phyloP scores from a whole-genome alignment of 176 grass and related monocot genomes.

The Pharus latifolius region DNA sequence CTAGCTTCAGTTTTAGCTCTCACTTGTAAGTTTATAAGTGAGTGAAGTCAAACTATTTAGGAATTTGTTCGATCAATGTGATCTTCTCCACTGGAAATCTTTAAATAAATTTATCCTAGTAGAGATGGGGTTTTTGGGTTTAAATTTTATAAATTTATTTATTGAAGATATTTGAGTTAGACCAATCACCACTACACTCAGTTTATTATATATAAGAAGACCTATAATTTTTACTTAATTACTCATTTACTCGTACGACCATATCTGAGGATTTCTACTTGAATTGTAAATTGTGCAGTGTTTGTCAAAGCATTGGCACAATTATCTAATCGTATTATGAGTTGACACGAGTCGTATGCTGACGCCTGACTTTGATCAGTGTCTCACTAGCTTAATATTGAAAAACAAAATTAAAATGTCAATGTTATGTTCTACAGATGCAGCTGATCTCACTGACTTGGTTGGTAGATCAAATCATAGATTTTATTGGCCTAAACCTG shows the following conservation, averaged over 20 bases:
- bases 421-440: too few relatives aligned
- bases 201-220: not conserved
- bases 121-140: too few relatives aligned
- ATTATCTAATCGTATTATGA: not conserved
- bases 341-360: not conserved
- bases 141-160: too few relatives aligned
- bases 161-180: too few relatives aligned
- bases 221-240: too few relatives aligned
- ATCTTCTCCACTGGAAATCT: too few relatives aligned
- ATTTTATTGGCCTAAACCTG: not conserved
- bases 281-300: not conserved
- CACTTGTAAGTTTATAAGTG: too few relatives aligned
- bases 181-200: too few relatives aligned
- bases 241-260: not conserved
- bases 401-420: not conserved
- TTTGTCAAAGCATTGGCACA: not conserved
- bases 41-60: too few relatives aligned
- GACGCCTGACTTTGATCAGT: not conserved
- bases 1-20: too few relatives aligned
- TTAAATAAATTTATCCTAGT: too few relatives aligned
- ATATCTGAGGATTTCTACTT: not conserved
- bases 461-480: not conserved
- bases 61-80: too few relatives aligned
- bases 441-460: not conserved
- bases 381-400: not conserved